Conservation (phyloP, 2,329 filamentous ascomycete species). For the Penicillium sp. region DNA sequence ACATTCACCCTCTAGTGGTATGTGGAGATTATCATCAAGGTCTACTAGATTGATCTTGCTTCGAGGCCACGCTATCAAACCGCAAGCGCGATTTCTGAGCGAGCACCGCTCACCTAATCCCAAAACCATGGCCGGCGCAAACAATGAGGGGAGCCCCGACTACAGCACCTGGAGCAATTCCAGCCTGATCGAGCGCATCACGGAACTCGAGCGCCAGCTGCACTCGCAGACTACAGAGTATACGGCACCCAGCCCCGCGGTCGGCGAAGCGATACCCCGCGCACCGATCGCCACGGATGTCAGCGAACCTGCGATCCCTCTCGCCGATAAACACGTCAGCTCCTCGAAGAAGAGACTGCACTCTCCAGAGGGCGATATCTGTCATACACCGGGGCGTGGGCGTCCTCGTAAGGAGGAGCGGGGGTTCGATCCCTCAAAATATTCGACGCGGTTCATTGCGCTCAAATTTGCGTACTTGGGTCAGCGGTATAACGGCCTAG, state of each 20-base stretch:
- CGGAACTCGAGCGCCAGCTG: conserved; percentile 67
- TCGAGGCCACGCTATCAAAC: conserved; percentile 10
- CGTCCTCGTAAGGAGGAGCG: conserved; percentile 49
- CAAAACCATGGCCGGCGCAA: conserved; percentile 28
- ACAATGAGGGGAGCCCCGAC: conserved; percentile 32
- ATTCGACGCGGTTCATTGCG: conserved; percentile 81
- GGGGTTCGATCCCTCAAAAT: conserved; percentile 75
- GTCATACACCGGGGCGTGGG: conserved; percentile 22
- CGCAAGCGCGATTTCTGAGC: conserved; percentile 15
- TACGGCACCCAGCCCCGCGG: conserved; percentile 12
- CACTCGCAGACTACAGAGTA: conserved; percentile 51
- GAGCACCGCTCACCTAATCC: conserved; percentile 17
- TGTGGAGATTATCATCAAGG: conserved; percentile 33
- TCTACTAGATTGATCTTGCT: conserved; percentile 18
- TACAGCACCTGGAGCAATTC: conserved; percentile 71
- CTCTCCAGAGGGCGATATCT: conserved; percentile 28
- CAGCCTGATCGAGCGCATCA: conserved; percentile 68
- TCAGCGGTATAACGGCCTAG: conserved; percentile 87
- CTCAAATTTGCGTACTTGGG: conserved; percentile 94
- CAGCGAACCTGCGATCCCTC: conserved; percentile 25
- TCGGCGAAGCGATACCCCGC: conserved; percentile 3
- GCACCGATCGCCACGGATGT: conserved; percentile 21
- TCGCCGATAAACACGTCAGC: conserved; percentile 7
- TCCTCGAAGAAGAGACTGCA: conserved; percentile 19
- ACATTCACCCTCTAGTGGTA: conserved; percentile 25